phyloP scores from a whole-genome alignment of 148 eudicot genomes.

The Polygonum maritimum region DNA sequence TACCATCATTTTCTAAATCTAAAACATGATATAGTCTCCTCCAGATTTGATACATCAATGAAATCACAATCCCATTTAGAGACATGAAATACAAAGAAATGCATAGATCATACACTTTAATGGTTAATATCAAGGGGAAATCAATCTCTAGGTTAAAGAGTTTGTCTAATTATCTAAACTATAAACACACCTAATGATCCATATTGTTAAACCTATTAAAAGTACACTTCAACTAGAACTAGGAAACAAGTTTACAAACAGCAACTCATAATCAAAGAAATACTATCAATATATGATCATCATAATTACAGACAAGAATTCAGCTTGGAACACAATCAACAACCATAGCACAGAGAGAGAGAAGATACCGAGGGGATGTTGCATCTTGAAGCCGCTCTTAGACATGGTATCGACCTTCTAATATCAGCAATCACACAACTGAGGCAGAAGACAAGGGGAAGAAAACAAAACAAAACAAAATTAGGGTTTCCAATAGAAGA shows the following conservation, averaged over 20 bases:
- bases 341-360: not conserved
- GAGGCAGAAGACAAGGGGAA: not conserved
- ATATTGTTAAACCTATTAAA: not conserved
- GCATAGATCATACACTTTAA: not conserved
- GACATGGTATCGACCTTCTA: conserved; percentile 4
- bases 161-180: not conserved
- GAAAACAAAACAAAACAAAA: not conserved
- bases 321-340: not conserved
- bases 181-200: not conserved
- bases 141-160: no score
- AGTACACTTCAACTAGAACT: not conserved
- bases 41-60: not conserved
- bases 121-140: not conserved
- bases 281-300: not conserved
- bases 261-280: not conserved
- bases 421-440: not conserved
- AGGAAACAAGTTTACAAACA: not conserved
- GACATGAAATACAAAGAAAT: not conserved
- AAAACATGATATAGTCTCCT: not conserved
- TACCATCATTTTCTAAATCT: not conserved
- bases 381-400: conserved; percentile 20
- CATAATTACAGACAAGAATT: not conserved
- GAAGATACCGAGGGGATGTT: conserved; percentile 22
- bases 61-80: no score
- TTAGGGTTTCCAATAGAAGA: not conserved